Conservation (phyloP, 2,329 filamentous ascomycete species). For the Colletotrichum siamense region DNA sequence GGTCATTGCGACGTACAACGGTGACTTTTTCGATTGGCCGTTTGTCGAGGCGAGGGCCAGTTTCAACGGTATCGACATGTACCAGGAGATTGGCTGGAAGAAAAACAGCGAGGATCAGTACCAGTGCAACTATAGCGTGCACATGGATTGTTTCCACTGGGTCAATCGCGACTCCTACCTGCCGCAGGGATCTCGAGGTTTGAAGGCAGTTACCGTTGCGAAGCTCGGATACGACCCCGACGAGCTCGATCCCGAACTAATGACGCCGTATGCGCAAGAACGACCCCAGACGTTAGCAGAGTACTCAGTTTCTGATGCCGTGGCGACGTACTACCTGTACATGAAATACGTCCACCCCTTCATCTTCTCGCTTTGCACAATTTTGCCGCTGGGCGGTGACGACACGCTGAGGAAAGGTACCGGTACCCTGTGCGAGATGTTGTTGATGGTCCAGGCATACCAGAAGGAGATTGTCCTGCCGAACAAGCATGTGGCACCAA, state of each 20-base stretch:
- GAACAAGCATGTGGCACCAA: slow-evolving; percentile 92
- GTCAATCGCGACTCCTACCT: slow-evolving; percentile 98
- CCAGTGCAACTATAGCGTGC: slow-evolving; percentile 93
- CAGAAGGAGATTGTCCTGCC: slow-evolving; percentile 89
- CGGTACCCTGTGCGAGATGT: slow-evolving; percentile 98
- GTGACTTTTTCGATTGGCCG: slow-evolving; percentile 99
- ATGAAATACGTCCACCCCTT: slow-evolving; percentile 99
- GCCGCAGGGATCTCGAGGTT: slow-evolving; percentile 92
- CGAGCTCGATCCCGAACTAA: slow-evolving; percentile 94
- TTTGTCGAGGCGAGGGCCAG: slow-evolving; percentile 95
- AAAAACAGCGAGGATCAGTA: slow-evolving; percentile 97
- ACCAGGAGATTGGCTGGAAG: slow-evolving; percentile 95
- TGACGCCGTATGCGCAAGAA: slow-evolving; percentile 91
- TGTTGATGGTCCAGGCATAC: slow-evolving; percentile 98
- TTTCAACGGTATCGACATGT: slow-evolving; percentile 98
- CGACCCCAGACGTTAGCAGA: slow-evolving; percentile 93
- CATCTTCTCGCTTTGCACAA: slow-evolving; percentile 97
- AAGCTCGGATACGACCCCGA: slow-evolving; percentile 99
- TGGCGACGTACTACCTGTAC: slow-evolving; percentile 98
- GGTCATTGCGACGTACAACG: slow-evolving; percentile 99
- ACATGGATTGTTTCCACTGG: slow-evolving; percentile 99
- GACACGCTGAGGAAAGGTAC: slow-evolving; percentile 95
- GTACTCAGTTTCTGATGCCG: slow-evolving; percentile 98
- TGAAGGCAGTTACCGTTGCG: slow-evolving; percentile 97
- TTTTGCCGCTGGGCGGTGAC: slow-evolving; percentile 90